These are phyloP conservation scores for Tetracladium maxilliforme DNA, from an alignment of 2,329 filamentous ascomycete species.

Conservation along the genomic window DNA sequence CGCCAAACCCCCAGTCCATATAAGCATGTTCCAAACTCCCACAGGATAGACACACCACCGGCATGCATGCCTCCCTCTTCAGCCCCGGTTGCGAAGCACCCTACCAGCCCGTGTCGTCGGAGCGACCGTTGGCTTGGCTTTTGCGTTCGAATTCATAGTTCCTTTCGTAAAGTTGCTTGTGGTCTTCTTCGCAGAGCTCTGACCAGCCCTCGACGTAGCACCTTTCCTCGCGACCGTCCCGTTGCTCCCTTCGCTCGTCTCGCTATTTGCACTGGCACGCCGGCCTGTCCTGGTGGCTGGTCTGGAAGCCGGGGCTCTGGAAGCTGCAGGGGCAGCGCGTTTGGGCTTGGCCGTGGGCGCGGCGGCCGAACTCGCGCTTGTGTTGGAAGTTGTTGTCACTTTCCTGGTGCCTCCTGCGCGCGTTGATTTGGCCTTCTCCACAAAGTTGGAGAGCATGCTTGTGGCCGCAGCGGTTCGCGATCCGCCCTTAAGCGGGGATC, in stretches of 20 bases:
- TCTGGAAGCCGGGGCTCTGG: conserved; percentile 32
- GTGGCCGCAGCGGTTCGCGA: conserved; percentile 17
- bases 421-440: conserved; percentile 43
- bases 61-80: too few relatives aligned
- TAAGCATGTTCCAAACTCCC: too few relatives aligned
- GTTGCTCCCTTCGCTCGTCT: conserved; percentile 41
- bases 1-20: too few relatives aligned
- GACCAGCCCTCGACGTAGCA: conserved; percentile 8
- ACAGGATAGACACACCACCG: too few relatives aligned
- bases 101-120: too few relatives aligned
- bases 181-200: background rate
- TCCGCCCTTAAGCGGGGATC: conserved; percentile 44
- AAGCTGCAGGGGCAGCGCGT: conserved; percentile 15
- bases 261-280: conserved; percentile 51
- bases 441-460: conserved; percentile 37
- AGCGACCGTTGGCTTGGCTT: too few relatives aligned
- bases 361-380: conserved; percentile 4
- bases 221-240: conserved; percentile 38
- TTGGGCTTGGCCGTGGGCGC: background rate
- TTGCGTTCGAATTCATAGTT: too few relatives aligned
- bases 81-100: too few relatives aligned
- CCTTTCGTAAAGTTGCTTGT: too few relatives aligned
- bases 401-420: conserved; percentile 27
- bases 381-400: conserved; percentile 6
- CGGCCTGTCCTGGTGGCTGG: conserved; percentile 41